Conservation (phyloP, 1,284 basidiomycete genomes). For the Irpex rosettiformis region DNA sequence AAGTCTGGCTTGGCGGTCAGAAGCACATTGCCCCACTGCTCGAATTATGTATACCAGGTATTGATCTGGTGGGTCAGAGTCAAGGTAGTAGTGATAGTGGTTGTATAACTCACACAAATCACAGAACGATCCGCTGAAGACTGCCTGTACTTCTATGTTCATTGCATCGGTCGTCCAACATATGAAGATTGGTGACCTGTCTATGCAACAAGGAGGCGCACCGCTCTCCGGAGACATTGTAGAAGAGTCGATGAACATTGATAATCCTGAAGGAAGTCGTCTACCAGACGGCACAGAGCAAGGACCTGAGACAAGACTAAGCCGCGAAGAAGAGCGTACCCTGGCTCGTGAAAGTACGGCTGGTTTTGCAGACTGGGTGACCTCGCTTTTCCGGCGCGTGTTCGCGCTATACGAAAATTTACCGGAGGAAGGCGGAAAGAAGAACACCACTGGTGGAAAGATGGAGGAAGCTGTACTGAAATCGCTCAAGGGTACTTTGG, state of each 20-base stretch:
- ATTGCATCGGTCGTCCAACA: conserved; percentile 77
- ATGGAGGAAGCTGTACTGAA: conserved; percentile 82
- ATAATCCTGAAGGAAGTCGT: conserved; percentile 33
- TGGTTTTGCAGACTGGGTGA: conserved; percentile 89
- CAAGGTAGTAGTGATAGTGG: background rate
- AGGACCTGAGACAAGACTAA: conserved; percentile 47
- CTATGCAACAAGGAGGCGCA: conserved; percentile 52
- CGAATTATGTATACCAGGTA: conserved; percentile 88
- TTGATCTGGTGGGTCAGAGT: conserved; percentile 70
- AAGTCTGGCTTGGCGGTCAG: conserved; percentile 81
- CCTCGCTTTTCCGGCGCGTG: conserved; percentile 83
- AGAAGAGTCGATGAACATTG: conserved; percentile 54
- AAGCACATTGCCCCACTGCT: conserved; percentile 88
- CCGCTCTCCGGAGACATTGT: conserved; percentile 48
- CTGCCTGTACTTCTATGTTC: conserved; percentile 77
- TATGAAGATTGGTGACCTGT: conserved; percentile 81
- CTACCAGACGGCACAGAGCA: conserved; percentile 56
- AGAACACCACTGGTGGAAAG: conserved; percentile 82
- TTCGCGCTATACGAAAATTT: conserved; percentile 89
- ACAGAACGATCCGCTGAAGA: conserved; percentile 92
- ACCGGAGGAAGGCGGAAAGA: conserved; percentile 88
- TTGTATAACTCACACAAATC: conserved; percentile 9
- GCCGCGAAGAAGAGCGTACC: conserved; percentile 69
- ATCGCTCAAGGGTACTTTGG: conserved; percentile 79
- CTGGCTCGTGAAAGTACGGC: conserved; percentile 78